Evolutionary conservation across 2,329 filamentous ascomycete genomes (phyloP).

Genomic region (Fusarium succisae): DNA sequence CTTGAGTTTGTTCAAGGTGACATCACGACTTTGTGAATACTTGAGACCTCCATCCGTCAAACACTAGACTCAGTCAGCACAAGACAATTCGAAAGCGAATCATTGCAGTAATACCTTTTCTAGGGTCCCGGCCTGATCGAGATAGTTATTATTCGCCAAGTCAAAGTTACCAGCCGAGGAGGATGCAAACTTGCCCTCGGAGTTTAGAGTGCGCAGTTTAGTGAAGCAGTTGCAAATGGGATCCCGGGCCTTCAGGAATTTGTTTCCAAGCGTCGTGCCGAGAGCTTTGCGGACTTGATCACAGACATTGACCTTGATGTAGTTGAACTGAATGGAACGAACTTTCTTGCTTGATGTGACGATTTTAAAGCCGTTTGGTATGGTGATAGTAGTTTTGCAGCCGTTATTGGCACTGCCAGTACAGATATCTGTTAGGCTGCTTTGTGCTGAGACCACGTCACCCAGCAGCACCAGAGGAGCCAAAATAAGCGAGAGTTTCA

Average conservation of each 20-base stretch:
- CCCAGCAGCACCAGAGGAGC: background rate
- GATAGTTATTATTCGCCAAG: background rate
- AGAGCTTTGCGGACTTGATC: background rate
- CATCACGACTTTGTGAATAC: background rate
- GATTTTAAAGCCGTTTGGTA: background rate
- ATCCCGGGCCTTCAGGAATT: background rate
- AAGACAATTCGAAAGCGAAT: background rate
- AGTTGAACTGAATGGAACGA: background rate
- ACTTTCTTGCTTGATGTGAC: background rate
- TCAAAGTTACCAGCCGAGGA: background rate
- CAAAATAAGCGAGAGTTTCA: background rate
- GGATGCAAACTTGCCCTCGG: background rate
- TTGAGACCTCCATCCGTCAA: background rate
- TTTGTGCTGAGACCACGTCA: background rate
- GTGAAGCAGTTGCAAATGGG: background rate
- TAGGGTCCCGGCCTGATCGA: background rate
- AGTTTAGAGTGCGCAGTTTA: background rate
- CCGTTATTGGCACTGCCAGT: background rate
- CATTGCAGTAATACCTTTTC: background rate
- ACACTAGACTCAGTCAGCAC: background rate
- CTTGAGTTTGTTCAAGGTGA: background rate
- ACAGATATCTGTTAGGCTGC: background rate
- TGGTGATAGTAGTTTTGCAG: background rate
- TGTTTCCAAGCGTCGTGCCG: background rate
- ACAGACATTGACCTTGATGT: background rate